phyloP scores from a whole-genome alignment of 2,329 filamentous ascomycete genomes.

The Daldinia sp. region DNA sequence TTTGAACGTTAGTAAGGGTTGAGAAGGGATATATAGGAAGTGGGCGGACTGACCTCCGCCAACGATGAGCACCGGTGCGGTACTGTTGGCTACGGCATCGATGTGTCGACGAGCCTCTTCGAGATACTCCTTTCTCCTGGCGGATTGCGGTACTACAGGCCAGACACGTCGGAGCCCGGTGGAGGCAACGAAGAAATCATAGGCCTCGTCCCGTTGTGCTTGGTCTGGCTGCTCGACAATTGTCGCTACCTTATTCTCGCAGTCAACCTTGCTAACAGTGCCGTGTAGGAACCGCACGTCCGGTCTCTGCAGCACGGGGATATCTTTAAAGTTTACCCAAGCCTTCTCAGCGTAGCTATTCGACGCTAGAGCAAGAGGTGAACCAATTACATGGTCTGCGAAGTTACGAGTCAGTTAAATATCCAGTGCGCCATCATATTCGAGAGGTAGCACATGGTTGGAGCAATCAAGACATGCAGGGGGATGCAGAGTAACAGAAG shows the following conservation, averaged over 20 bases:
- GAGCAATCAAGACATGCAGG: constrained; percentile 12
- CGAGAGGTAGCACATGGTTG: neutral
- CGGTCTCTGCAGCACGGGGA: constrained; percentile 73
- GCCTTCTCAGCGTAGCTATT: constrained; percentile 72
- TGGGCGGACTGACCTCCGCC: constrained; percentile 67
- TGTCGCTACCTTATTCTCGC: constrained; percentile 68
- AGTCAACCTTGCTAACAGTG: constrained; percentile 71
- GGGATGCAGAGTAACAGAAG: neutral
- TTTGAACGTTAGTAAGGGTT: constrained; percentile 10
- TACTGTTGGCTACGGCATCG: constrained; percentile 62
- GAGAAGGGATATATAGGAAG: neutral
- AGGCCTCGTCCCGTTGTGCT: constrained; percentile 59
- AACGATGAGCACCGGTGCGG: constrained; percentile 75
- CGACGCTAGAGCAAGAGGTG: constrained; percentile 77
- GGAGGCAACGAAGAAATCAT: constrained; percentile 81
- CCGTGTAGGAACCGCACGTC: constrained; percentile 75
- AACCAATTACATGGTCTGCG: constrained; percentile 79
- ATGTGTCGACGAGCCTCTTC: constrained; percentile 72
- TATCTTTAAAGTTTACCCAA: constrained; percentile 77
- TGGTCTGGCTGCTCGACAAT: constrained; percentile 64
- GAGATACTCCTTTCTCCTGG: constrained; percentile 72
- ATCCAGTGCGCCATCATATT: constrained; percentile 6
- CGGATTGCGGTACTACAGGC: constrained; percentile 78
- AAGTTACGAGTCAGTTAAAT: constrained; percentile 19
- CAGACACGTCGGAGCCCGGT: constrained; percentile 77